Percentiles rank a stretch among this genome's conserved stretches.
Evolutionary conservation across 2,329 filamentous ascomycete genomes (phyloP).

Genomic region (Achaetomium macrosporum): DNA sequence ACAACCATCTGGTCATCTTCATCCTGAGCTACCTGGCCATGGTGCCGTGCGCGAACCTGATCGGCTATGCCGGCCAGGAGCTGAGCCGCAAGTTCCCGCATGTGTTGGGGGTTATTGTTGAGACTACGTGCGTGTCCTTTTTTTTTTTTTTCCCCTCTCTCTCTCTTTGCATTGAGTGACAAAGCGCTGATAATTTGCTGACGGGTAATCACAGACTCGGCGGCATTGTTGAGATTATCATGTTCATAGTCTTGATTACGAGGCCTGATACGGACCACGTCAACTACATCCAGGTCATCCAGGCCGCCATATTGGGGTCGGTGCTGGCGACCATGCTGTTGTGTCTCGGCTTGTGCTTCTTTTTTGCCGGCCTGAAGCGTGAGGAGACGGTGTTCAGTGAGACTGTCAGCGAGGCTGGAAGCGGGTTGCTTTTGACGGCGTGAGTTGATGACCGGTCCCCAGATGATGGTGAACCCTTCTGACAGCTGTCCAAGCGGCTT

Average conservation of each 20-base stretch:
- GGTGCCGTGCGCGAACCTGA: slow-evolving; percentile 68
- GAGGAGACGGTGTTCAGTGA: slow-evolving; percentile 67
- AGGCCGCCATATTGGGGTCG: slow-evolving; percentile 77
- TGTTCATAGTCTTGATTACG: slow-evolving; percentile 70
- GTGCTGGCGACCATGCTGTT: slow-evolving; percentile 77
- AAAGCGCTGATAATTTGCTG: not conserved
- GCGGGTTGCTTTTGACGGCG: slow-evolving; percentile 69
- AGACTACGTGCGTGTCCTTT: slow-evolving; percentile 44
- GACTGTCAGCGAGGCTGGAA: slow-evolving; percentile 72
- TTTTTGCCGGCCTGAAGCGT: slow-evolving; percentile 64
- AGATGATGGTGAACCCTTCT: not conserved
- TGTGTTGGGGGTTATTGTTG: slow-evolving; percentile 58
- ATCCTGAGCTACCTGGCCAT: slow-evolving; percentile 69
- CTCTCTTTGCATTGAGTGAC: not conserved
- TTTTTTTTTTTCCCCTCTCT: not conserved
- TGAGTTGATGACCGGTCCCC: slow-evolving; percentile 40
- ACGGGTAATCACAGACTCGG: slow-evolving; percentile 44
- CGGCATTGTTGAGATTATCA: slow-evolving; percentile 72
- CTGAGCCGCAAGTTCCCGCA: slow-evolving; percentile 70
- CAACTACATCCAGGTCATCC: slow-evolving; percentile 62
- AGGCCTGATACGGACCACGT: slow-evolving; percentile 19
- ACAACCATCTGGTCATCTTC: slow-evolving; percentile 58
- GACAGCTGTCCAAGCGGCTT: slow-evolving; percentile 34
- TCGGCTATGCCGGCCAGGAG: slow-evolving; percentile 69
- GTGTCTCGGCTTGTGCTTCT: slow-evolving; percentile 75